Conservation (phyloP, 495 filamentous ascomycete species). For the Penicillium coffeae region DNA sequence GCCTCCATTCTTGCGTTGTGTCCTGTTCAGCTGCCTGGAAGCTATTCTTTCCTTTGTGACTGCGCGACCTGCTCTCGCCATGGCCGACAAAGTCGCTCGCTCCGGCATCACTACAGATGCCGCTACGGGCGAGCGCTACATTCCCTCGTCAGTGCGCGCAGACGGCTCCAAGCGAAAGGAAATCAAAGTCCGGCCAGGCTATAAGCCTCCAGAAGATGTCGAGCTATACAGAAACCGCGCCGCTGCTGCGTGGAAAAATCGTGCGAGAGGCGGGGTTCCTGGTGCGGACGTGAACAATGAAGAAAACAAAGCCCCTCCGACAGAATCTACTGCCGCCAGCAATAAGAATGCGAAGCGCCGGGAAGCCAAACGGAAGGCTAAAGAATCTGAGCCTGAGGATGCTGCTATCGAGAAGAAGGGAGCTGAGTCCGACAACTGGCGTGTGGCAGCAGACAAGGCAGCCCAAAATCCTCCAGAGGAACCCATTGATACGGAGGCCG, state of each 20-base stretch:
- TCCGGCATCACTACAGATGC: conserved; percentile 76
- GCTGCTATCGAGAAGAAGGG: conserved; percentile 38
- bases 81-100: conserved; percentile 27
- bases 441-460: conserved; percentile 21
- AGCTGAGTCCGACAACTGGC: conserved; percentile 29
- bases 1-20: conserved; percentile 1
- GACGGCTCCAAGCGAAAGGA: conserved; percentile 88
- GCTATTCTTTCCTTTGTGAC: not conserved
- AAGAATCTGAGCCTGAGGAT: conserved; percentile 45
- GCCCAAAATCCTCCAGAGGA: conserved; percentile 31
- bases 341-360: conserved; percentile 94
- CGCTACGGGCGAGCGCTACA: conserved; percentile 73
- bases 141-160: conserved; percentile 79
- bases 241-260: conserved; percentile 79
- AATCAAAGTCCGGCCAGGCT: conserved; percentile 89
- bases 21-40: not conserved
- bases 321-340: conserved; percentile 48
- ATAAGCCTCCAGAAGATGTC: conserved; percentile 92
- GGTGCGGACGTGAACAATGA: conserved; percentile 66
- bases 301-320: conserved; percentile 38
- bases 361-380: conserved; percentile 85
- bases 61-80: conserved; percentile 5
- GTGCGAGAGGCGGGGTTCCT: conserved; percentile 72
- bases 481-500: conserved; percentile 61
- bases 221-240: conserved; percentile 93